These are phyloP conservation scores for Stereum hirsutum DNA, from an alignment of 1,284 basidiomycete species.

Conservation along the genomic window DNA sequence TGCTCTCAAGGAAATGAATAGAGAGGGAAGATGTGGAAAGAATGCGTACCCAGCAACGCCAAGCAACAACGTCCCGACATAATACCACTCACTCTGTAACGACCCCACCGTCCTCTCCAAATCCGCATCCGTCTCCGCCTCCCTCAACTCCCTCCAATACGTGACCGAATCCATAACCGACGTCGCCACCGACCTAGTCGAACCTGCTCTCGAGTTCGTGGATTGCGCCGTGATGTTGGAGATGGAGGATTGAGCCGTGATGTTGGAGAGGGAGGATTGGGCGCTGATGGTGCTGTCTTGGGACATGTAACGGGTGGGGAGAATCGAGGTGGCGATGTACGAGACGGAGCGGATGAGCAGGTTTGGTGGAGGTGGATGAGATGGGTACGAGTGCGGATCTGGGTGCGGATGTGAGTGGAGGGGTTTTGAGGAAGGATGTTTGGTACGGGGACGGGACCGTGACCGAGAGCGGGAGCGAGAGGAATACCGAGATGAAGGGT, in stretches of 20 bases:
- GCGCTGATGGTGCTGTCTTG: slow-evolving; percentile 11
- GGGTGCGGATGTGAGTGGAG: too few species aligned
- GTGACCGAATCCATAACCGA: slow-evolving; percentile 39
- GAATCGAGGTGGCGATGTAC: slow-evolving; percentile 9
- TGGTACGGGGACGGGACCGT: too few species aligned
- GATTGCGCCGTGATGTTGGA: slow-evolving; percentile 28
- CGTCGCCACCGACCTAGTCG: slow-evolving; percentile 31
- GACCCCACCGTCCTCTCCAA: slow-evolving; percentile 32
- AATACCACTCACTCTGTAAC: slow-evolving; percentile 25
- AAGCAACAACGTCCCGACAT: slow-evolving; percentile 21
- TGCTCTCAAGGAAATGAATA: background rate
- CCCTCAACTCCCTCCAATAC: slow-evolving; percentile 41
- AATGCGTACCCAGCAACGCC: slow-evolving; percentile 17
- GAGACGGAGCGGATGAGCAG: background rate
- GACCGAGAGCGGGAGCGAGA: too few species aligned
- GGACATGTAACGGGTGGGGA: slow-evolving; percentile 4
- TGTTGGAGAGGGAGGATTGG: background rate
- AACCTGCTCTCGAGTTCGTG: too few species aligned
- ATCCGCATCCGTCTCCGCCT: slow-evolving; percentile 36
- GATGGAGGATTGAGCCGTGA: too few species aligned
- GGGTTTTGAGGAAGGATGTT: too few species aligned
- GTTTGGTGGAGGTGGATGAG: too few species aligned
- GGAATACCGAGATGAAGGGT: too few species aligned
- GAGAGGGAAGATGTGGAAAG: background rate
- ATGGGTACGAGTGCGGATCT: too few species aligned